Evolutionary conservation across 805 yeast genomes (phyloP).

Genomic region (Zygotorulaspora danielsina): DNA sequence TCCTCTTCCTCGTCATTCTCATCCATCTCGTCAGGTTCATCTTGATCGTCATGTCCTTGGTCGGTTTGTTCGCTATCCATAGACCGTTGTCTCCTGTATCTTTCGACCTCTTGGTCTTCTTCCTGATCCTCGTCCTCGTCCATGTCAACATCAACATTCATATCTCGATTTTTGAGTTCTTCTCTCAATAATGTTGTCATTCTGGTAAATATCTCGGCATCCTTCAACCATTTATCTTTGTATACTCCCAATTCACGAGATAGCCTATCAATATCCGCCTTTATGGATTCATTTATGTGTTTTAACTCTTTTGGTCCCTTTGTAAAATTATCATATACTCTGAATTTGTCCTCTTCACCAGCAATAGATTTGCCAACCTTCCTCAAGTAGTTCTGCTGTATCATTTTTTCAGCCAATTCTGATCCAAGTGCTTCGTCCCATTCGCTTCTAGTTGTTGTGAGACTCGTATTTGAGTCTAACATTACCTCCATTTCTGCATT

Average conservation of each 20-base stretch:
- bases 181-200: constrained; percentile 26
- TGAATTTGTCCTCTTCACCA: constrained; percentile 15
- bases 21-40: constrained; percentile 9
- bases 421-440: constrained; percentile 31
- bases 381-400: constrained; percentile 21
- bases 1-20: constrained; percentile 1
- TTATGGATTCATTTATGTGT: constrained; percentile 25
- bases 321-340: constrained; percentile 29
- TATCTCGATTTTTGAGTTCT: constrained; percentile 25
- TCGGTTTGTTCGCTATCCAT: constrained; percentile 2
- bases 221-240: constrained; percentile 31
- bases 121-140: constrained; percentile 17
- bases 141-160: constrained; percentile 11
- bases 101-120: constrained; percentile 14
- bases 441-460: constrained; percentile 24
- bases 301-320: constrained; percentile 27
- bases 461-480: constrained; percentile 21
- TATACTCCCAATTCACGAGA: constrained; percentile 21
- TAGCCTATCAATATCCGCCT: constrained; percentile 24
- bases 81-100: constrained; percentile 10
- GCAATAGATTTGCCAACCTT: constrained; percentile 5
- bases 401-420: constrained; percentile 21
- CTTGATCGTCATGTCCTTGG: constrained; percentile 6
- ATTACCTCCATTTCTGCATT: constrained; percentile 27
- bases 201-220: constrained; percentile 29